Evolutionary conservation across 495 filamentous ascomycete species (phyloP).

Genomic region (Hypoxylon subgilvum): DNA sequence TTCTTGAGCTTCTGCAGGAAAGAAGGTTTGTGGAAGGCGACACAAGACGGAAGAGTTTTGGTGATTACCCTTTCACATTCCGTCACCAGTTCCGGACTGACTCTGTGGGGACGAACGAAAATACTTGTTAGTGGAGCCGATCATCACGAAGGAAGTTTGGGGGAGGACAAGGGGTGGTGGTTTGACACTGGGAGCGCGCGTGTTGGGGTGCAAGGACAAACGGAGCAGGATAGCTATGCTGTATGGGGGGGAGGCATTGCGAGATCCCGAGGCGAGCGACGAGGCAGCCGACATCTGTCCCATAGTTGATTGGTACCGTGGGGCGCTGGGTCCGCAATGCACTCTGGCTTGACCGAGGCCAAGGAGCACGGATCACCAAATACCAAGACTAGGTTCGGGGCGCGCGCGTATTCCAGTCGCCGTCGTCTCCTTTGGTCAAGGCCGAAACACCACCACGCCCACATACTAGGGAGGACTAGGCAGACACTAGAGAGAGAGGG

Average conservation of each 20-base stretch:
- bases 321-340: slow-evolving; percentile 28
- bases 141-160: slow-evolving; percentile 37
- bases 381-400: slow-evolving; percentile 28
- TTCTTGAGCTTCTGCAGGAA: slow-evolving; percentile 58
- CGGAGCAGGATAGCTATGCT: slow-evolving; percentile 10
- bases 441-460: slow-evolving; percentile 27
- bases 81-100: slow-evolving; percentile 54
- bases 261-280: slow-evolving; percentile 42
- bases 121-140: slow-evolving; percentile 41
- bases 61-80: slow-evolving; percentile 59
- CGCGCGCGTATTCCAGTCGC: slow-evolving; percentile 26
- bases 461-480: slow-evolving; percentile 8
- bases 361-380: slow-evolving; percentile 30
- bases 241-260: slow-evolving; percentile 19
- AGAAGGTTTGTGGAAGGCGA: slow-evolving; percentile 60
- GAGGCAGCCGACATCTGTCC: slow-evolving; percentile 38
- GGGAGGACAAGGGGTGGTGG: slow-evolving; percentile 30
- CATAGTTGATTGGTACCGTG: background rate
- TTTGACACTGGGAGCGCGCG: slow-evolving; percentile 28
- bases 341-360: slow-evolving; percentile 36
- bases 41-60: slow-evolving; percentile 58
- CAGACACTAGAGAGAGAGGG: background rate
- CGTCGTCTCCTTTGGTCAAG: slow-evolving; percentile 30
- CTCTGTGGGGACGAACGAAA: slow-evolving; percentile 44
- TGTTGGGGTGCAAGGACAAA: slow-evolving; percentile 33